Conservation (phyloP, 1,284 basidiomycete species). For the Malassezia equina region DNA sequence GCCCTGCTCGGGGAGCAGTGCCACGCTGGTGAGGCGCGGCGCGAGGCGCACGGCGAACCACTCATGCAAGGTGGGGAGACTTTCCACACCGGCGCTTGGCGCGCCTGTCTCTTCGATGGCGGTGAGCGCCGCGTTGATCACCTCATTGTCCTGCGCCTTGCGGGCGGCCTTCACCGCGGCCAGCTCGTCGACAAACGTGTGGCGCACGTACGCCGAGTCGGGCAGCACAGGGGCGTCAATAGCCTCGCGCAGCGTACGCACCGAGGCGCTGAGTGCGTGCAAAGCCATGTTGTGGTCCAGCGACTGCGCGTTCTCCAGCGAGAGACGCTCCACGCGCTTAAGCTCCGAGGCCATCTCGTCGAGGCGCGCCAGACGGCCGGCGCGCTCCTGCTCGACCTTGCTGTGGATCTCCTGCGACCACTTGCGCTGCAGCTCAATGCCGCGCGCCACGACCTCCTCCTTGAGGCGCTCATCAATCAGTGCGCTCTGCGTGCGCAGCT, state of each 20-base stretch:
- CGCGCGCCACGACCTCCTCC: conserved; percentile 89
- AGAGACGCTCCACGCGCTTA: conserved; percentile 79
- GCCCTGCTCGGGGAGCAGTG: conserved; percentile 68
- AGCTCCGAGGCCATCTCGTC: conserved; percentile 82
- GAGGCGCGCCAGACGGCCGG: conserved; percentile 84
- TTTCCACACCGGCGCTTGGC: conserved; percentile 72
- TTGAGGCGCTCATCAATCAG: conserved; percentile 76
- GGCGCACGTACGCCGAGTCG: conserved; percentile 53
- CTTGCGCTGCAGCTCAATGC: conserved; percentile 87
- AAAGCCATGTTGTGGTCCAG: conserved; percentile 80
- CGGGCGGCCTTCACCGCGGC: conserved; percentile 63
- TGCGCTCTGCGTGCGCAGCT: conserved; percentile 77
- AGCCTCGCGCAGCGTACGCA: conserved; percentile 47
- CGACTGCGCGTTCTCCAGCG: conserved; percentile 76
- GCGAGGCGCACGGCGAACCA: conserved; percentile 81
- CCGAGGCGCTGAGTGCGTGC: conserved; percentile 56
- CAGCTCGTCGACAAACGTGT: conserved; percentile 80
- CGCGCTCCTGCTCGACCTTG: conserved; percentile 90
- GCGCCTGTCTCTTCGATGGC: conserved; percentile 59
- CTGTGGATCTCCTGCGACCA: conserved; percentile 95
- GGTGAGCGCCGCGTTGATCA: conserved; percentile 29
- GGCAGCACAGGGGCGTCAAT: conserved; percentile 53
- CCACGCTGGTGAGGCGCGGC: conserved; percentile 73
- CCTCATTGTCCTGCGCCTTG: conserved; percentile 53
- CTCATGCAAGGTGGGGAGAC: conserved; percentile 71